Conservation (phyloP, 352 stramenopile species). For the Hyaloperonospora arabidopsidis region DNA sequence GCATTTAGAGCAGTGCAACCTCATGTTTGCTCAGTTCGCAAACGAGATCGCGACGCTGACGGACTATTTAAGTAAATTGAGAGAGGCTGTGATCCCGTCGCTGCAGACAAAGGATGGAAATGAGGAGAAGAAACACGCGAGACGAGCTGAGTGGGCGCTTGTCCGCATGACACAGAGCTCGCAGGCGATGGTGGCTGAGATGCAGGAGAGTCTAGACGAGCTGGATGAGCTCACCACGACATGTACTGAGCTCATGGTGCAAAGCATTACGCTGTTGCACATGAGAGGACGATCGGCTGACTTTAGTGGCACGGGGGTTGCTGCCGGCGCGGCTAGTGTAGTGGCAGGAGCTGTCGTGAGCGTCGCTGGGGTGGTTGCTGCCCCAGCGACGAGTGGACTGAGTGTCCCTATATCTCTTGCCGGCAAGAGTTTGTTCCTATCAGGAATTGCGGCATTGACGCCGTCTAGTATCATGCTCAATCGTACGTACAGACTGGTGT, state of each 20-base stretch:
- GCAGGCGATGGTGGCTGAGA: conserved; percentile 56
- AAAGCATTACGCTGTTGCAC: conserved; percentile 81
- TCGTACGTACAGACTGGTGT: conserved; percentile 37
- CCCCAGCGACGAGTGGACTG: conserved; percentile 68
- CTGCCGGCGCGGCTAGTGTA: conserved; percentile 64
- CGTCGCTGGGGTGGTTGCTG: conserved; percentile 63
- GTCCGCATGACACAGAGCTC: conserved; percentile 63
- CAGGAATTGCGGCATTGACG: conserved; percentile 64
- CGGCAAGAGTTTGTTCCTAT: conserved; percentile 80
- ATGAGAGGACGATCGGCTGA: conserved; percentile 68
- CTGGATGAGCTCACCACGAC: conserved; percentile 74
- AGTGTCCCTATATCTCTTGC: conserved; percentile 77
- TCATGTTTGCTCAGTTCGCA: conserved; percentile 74
- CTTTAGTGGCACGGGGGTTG: conserved; percentile 81
- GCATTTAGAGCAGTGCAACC: conserved; percentile 67
- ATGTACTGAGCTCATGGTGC: conserved; percentile 80
- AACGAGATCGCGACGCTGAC: conserved; percentile 73
- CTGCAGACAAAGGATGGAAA: conserved; percentile 53
- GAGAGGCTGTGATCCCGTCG: conserved; percentile 47
- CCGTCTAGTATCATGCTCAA: conserved; percentile 82
- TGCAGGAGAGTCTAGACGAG: conserved; percentile 68
- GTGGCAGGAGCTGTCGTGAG: conserved; percentile 77
- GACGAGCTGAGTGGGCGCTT: conserved; percentile 71
- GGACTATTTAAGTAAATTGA: conserved; percentile 74
- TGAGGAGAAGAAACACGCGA: conserved; percentile 58